Percentiles rank a stretch among this genome's conserved stretches.
These are phyloP conservation scores for Lepidium didymum DNA, from an alignment of 345 rosid species.

Conservation along the genomic window DNA sequence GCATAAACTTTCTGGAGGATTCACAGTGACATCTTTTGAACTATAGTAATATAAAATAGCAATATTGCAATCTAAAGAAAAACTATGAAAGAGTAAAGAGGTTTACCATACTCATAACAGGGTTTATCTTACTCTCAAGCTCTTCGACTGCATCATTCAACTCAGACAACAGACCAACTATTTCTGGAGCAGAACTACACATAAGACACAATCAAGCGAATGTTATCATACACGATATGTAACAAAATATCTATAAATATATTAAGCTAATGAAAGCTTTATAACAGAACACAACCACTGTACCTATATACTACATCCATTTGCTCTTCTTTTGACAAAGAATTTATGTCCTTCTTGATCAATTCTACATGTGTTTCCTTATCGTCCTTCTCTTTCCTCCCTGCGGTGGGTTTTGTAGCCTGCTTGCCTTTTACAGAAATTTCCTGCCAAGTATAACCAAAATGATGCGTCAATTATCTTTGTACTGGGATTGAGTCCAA, in stretches of 20 bases:
- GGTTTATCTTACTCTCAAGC: conserved; percentile 69
- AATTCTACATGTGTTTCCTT: conserved; percentile 35
- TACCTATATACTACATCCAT: conserved; percentile 85
- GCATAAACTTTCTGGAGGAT: neutral
- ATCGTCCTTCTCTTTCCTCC: conserved; percentile 29
- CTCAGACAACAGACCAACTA: conserved; percentile 81
- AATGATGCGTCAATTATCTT: conserved; percentile 6
- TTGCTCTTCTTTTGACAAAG: conserved; percentile 79
- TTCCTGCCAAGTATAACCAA: conserved; percentile 40
- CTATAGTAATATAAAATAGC: neutral
- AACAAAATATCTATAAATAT: neutral
- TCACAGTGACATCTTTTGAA: neutral
- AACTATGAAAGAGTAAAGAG: neutral
- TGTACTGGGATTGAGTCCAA: neutral
- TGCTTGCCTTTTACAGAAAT: conserved; percentile 37
- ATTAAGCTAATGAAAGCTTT: neutral
- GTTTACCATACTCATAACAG: conserved; percentile 57
- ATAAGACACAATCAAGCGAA: neutral
- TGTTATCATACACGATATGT: neutral
- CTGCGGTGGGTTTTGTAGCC: conserved; percentile 12
- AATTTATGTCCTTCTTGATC: conserved; percentile 64
- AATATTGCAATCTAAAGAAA: neutral
- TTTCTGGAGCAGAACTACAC: conserved; percentile 88
- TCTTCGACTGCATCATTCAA: conserved; percentile 57
- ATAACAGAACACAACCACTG: neutral